Base-by-base conservation (phyloP, 768 basidiomycete genomes). In the Mycena amicta region DNA sequence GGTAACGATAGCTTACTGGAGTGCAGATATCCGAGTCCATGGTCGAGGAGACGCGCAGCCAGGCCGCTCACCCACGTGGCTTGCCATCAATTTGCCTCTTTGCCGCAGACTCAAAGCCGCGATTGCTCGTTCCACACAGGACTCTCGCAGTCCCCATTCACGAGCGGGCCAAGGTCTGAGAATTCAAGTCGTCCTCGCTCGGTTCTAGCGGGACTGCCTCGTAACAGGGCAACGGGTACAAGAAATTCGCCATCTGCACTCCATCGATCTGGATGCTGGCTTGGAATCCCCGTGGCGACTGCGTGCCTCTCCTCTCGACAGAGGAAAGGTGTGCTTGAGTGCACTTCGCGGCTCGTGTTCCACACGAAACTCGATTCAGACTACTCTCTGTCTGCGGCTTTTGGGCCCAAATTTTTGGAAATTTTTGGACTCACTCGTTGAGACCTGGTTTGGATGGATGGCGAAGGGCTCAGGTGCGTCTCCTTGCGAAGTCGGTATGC, bases 131-230 rank as follows among this genome's bases (percentile, higher is more conserved):
- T 53, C 62, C 73, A 59, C 52, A 71, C 73, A 70, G 60, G 68
- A 65, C 46, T 51, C 50, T 54, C 25, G 26, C 39, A 50, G 53
- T 67, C 66, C 63, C 53, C 46, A 27, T n/a, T 71, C 55, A 67
- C 70, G 72, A 74, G 74, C 69, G 72, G 72, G 74, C 68, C 67
- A 75, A 76, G 72, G 75, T 75, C 72, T 76, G 74, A 75, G 73
- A 23, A 67, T 72, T 65, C 57, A 50, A 65, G 47, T 67, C 68
- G 66, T 63, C 65, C 59, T 68, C 18, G 60, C 71, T 68, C 49
- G 72, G 56, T 69, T 60, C 72, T 71, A 68, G 68, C 71, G 50
- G 73, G 63, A 67, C 53, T 66, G 52, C 54, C 65, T 59, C 53
- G 39, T 67, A 60, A 72, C 45, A 23, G 57, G 59, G 58, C 57